Percentiles rank a stretch among this genome's conserved stretches.
phyloP scores from a whole-genome alignment of 2,329 filamentous ascomycete species.

The Pezicula neosporulosa region DNA sequence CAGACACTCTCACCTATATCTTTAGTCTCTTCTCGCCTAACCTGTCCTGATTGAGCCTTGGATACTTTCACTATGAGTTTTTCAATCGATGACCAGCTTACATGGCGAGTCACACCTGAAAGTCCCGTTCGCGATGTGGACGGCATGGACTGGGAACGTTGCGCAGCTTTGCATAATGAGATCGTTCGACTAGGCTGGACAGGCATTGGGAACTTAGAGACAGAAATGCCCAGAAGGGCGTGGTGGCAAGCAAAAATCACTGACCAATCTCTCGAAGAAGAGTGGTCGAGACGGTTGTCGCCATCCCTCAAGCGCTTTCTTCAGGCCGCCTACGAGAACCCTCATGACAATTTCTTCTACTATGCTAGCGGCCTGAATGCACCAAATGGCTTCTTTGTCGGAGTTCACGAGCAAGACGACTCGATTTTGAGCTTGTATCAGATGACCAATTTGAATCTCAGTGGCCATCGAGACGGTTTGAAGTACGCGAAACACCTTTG shows the following conservation, averaged over 20 bases:
- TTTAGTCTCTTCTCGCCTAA: too few species aligned
- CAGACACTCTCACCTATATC: too few species aligned
- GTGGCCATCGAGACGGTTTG: conserved; percentile 7
- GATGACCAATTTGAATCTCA: conserved; percentile 6
- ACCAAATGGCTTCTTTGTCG: conserved; percentile 6
- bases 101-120: conserved; percentile 1
- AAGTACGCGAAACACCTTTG: neutral
- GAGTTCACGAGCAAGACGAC: conserved; percentile 1
- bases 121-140: conserved; percentile 1
- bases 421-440: conserved; percentile 10
- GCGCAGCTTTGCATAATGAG: conserved; percentile 15
- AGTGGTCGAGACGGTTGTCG: conserved; percentile 10
- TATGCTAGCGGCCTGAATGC: conserved; percentile 7
- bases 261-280: conserved; percentile 5
- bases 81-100: neutral
- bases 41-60: too few species aligned
- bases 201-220: neutral
- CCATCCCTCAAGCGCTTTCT: conserved; percentile 13
- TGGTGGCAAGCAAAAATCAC: conserved; percentile 13
- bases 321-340: conserved; percentile 5
- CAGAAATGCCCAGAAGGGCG: conserved; percentile 5
- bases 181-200: conserved; percentile 10
- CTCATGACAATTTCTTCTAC: conserved; percentile 14
- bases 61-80: too few species aligned
- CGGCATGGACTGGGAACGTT: conserved; percentile 15